These are phyloP conservation scores for Populus hybrid DNA, from an alignment of 441 rosid species.

Conservation along the genomic window DNA sequence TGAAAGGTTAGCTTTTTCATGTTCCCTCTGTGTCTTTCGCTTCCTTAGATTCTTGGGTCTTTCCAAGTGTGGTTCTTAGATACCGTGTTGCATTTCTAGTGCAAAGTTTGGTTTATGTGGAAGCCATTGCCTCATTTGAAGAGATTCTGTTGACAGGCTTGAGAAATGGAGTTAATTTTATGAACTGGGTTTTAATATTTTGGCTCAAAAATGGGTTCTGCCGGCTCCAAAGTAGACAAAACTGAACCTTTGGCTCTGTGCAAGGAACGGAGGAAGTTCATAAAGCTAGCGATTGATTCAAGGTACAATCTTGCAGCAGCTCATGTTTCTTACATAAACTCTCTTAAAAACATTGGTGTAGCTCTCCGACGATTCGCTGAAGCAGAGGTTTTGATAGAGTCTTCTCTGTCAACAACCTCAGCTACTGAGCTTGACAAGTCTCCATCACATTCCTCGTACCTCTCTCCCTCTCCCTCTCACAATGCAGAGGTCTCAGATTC, in stretches of 20 bases:
- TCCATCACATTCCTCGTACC: constrained; percentile 73
- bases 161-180: constrained; percentile 20
- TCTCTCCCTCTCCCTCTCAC: constrained; percentile 53
- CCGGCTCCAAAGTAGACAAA: constrained; percentile 58
- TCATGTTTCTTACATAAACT: constrained; percentile 74
- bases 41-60: neutral
- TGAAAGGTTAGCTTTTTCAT: constrained; percentile 5
- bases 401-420: constrained; percentile 56
- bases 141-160: constrained; percentile 12
- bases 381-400: constrained; percentile 54
- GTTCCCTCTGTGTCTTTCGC: neutral
- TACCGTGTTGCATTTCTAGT: neutral
- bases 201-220: constrained; percentile 57
- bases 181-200: constrained; percentile 29
- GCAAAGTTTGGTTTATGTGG: neutral
- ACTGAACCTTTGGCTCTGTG: constrained; percentile 70
- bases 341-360: constrained; percentile 68
- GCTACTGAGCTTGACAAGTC: constrained; percentile 75
- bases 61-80: neutral
- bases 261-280: constrained; percentile 65
- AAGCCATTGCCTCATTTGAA: constrained; percentile 10
- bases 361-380: constrained; percentile 80
- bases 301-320: constrained; percentile 87
- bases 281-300: constrained; percentile 71
- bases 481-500: constrained; percentile 52